A percentile compares a stretch with the other conserved stretches of the same genome.
These are phyloP conservation scores for Isochrysis galbana DNA, from an alignment of 78 protist species.

Conservation along the genomic window DNA sequence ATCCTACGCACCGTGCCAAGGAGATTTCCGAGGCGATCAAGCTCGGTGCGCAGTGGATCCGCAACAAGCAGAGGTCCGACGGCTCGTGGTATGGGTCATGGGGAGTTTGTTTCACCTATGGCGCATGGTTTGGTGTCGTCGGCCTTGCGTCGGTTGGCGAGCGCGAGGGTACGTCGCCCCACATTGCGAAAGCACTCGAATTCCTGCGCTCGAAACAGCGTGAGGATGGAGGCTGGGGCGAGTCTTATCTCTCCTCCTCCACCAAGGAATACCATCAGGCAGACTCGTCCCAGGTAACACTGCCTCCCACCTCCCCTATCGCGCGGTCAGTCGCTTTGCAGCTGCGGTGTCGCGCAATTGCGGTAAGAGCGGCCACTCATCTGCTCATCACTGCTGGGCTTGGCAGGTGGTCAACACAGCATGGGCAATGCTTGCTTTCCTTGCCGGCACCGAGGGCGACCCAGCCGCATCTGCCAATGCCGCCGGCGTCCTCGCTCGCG, in stretches of 20 bases:
- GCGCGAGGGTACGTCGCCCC: neutral
- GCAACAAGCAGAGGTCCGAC: slow-evolving; percentile 69
- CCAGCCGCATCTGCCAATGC: neutral
- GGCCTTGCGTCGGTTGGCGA: slow-evolving; percentile 23
- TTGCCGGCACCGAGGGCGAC: slow-evolving; percentile 52
- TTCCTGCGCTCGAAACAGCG: slow-evolving; percentile 77
- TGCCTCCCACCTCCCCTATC: neutral
- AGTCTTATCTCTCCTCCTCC: neutral
- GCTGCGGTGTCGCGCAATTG: too few relatives aligned
- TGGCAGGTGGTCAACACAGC: slow-evolving; percentile 79
- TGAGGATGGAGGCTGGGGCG: slow-evolving; percentile 71
- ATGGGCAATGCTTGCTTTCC: slow-evolving; percentile 86
- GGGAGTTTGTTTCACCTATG: slow-evolving; percentile 92
- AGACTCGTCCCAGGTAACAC: neutral
- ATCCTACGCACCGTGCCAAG: slow-evolving; percentile 72
- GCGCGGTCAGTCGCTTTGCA: neutral
- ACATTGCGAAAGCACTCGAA: neutral
- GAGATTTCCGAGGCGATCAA: slow-evolving; percentile 38
- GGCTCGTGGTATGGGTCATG: slow-evolving; percentile 83
- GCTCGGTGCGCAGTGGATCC: slow-evolving; percentile 32
- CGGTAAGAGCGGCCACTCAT: too few relatives aligned
- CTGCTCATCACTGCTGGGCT: too few relatives aligned
- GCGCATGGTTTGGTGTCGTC: slow-evolving; percentile 84
- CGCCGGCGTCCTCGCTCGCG: neutral
- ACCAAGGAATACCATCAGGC: neutral